Base-by-base conservation (phyloP, 768 basidiomycete species). In the Royoungia palumana region DNA sequence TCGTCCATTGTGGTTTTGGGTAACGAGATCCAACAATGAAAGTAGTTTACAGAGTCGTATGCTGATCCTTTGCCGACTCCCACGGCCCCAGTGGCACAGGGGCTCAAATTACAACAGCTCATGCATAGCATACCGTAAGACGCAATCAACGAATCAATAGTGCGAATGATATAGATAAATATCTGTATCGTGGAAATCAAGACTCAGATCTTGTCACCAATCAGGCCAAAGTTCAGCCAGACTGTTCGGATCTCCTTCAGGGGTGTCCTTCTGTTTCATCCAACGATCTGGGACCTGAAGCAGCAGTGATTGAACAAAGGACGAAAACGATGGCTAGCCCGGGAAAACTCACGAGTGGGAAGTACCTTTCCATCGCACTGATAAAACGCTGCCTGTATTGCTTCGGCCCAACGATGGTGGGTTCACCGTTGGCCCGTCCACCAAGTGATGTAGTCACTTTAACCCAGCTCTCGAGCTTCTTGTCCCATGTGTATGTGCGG, bases 401-500 rank as follows among this genome's bases (percentile, higher is more conserved):
- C 63, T 85, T 93, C 3, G 95, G 95, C 4, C 94, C 95, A 21
- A 97, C 89, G 59, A 99, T 94, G 0, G 95, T 98, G 0, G 96
- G 95, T 55, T 95, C 95, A 10, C 92, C 93, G 59, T 79, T 85
- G 36, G 83, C 84, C 37, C 80, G 78, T 19, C 82, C 87, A 39
- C 91, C 94, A 20, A 98, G 73, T 69, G 94, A 93, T 0, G 89
- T 79, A 2, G 91, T 86, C 58, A 98, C 96, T 63, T 98, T 99
- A 37, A 97, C 92, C 94, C 92, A 96, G 51, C 87, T 97, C 71
- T 98, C 96, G 16, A 99, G 73, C 58, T 93, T 94, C 74, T 99
- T 99, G 73, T 99, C 96, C 93, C 93, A 96, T 0, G 92, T 95
- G 62, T 94, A 95, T 4, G 93, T 94, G 9, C 94, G 87, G 55